Percentiles rank a stretch among this genome's conserved stretches.
Conservation (phyloP, 352 stramenopile species). For the Phytophthora chlamydospora region DNA sequence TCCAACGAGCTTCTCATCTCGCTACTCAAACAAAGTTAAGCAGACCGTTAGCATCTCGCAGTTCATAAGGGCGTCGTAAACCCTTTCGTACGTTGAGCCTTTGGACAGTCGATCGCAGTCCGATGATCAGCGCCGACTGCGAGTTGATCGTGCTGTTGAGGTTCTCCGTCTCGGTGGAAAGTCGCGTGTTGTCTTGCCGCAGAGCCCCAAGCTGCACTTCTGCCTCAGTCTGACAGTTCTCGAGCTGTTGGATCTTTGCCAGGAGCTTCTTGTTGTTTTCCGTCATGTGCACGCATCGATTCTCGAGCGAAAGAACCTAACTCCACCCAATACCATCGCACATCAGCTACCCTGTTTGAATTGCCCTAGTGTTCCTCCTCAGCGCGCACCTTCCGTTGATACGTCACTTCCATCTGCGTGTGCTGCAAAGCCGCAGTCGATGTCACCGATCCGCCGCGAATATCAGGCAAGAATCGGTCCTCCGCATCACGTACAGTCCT, state of each 20-base stretch:
- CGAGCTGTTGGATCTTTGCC: conserved; percentile 64
- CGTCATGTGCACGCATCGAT: conserved; percentile 57
- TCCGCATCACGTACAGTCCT: conserved; percentile 27
- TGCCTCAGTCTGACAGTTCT: conserved; percentile 56
- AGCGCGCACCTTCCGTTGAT: conserved; percentile 60
- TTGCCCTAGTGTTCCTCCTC: background rate
- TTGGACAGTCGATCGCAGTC: conserved; percentile 58
- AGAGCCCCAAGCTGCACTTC: conserved; percentile 40
- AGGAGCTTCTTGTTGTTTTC: conserved; percentile 80
- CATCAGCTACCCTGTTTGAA: background rate
- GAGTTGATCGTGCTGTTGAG: conserved; percentile 60
- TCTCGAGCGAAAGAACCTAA: conserved; percentile 69
- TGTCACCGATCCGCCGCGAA: conserved; percentile 31
- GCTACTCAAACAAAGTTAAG: conserved; percentile 25
- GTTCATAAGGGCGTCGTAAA: background rate
- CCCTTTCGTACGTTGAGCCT: conserved; percentile 46
- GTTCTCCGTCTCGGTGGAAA: conserved; percentile 43
- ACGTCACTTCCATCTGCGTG: conserved; percentile 69
- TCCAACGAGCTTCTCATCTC: conserved; percentile 52
- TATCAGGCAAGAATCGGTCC: conserved; percentile 45
- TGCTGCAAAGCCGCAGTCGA: conserved; percentile 58
- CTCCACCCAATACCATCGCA: background rate
- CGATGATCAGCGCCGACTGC: conserved; percentile 64
- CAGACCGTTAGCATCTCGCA: conserved; percentile 4
- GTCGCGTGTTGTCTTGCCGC: conserved; percentile 46